phyloP scores from a whole-genome alignment of 106 monocot genomes.

The Xerophyta viscosa region DNA sequence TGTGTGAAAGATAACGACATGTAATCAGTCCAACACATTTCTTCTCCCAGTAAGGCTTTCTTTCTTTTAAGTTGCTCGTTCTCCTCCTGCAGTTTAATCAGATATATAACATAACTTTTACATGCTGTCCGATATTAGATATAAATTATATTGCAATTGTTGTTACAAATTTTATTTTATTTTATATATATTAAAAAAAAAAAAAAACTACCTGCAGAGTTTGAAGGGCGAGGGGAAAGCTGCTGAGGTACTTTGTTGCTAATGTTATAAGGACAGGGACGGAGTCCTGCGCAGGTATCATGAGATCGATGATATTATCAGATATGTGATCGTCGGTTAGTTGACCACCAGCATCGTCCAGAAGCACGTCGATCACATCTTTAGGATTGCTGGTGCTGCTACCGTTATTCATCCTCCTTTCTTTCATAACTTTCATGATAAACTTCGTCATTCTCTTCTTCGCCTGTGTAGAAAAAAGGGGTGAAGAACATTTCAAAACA shows the following conservation, averaged over 20 bases:
- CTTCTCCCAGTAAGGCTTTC: conserved; percentile 23
- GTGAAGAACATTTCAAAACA: too few species aligned
- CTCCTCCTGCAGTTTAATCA: too few species aligned
- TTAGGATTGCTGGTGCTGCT: conserved; percentile 2
- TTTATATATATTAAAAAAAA: background rate
- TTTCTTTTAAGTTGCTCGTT: conserved; percentile 54
- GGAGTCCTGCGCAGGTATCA: conserved; percentile 95
- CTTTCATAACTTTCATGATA: conserved; percentile 43
- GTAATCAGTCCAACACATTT: conserved; percentile 63
- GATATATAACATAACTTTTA: too few species aligned
- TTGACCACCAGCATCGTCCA: conserved; percentile 39
- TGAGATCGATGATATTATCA: conserved; percentile 84
- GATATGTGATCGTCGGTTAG: conserved; percentile 79
- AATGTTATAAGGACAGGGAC: conserved; percentile 85
- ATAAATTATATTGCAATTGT: too few species aligned
- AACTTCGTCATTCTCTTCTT: conserved; percentile 69
- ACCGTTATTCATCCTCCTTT: conserved; percentile 27
- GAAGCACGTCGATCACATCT: conserved; percentile 66
- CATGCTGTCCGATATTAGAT: too few species aligned
- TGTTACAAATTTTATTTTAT: too few species aligned
- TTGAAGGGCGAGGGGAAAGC: conserved; percentile 54
- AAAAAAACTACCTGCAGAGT: conserved; percentile 44
- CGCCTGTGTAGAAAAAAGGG: conserved; percentile 19
- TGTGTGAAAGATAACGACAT: conserved; percentile 87
- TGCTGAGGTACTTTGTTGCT: conserved; percentile 71